Evolutionary conservation across 495 filamentous ascomycete genomes (phyloP), one percentile per base, ranked within the genome.

Genomic region (Hapsidospora chrysogenum): DNA sequence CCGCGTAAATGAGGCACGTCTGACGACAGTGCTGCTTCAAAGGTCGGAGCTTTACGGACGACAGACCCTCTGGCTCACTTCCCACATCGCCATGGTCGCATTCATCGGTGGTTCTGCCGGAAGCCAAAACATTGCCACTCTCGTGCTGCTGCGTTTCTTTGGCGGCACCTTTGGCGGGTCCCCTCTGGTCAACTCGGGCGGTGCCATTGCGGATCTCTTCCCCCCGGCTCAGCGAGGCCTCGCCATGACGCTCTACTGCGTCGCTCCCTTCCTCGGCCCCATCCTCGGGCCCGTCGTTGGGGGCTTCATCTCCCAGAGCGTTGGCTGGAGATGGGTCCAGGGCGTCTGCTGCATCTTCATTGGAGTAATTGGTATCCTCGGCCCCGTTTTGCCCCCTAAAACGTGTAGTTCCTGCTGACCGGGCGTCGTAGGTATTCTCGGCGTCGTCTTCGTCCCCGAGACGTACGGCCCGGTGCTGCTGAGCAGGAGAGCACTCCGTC

Each of bases 101-200:
- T 78, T 78, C 56, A 73, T 33, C 10, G 17, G 9, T 1, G 31
- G 8, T 17, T 33, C 31, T n/a, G 73, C 70, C 7, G 63, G 74
- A 3, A 72, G 68, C 1, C 54, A 64, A 40, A 74, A 78, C 41
- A 37, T 74, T 0, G 54, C 63, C 18, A 78, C 74, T 1, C 68
- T 87, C 56, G 58, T 89, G 31, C 55, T 85, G 10, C 63, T 72
- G 30, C 72, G 83, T 1, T 89, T 89, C 44, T 57, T 87, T 31
- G 68, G 74, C 47, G 83, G 83, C 1, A 55, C 87, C 31, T 69
- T 79, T 17, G 80, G 80, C 5, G 73, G 66, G 27, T 80, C 80
- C 1, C 85, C 84, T 49, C 53, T 89, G n/a, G 74, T 68, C 40
- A 80, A 81, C 17, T 78, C 79, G 9, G 79, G 76, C n/a, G 83